These are phyloP conservation scores for Cladosporium sp. DNA, from an alignment of 2,329 filamentous ascomycete genomes.

Conservation along the genomic window DNA sequence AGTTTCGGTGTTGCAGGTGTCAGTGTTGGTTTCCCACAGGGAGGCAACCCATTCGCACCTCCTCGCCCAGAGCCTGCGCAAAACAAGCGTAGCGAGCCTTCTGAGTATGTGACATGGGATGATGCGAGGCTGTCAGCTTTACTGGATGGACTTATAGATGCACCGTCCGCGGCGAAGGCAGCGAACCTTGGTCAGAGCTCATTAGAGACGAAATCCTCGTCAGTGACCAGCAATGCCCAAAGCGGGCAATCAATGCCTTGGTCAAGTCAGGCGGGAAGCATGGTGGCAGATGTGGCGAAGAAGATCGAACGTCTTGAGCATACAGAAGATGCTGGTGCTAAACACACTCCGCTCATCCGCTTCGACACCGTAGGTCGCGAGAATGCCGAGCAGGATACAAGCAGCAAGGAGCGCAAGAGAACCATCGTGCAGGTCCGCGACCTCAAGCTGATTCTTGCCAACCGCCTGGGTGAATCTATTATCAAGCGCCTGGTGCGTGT, in stretches of 20 bases:
- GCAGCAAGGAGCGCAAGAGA: constrained; percentile 19
- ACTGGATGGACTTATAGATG: constrained; percentile 30
- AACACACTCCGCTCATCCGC: not conserved
- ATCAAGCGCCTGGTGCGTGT: constrained; percentile 65
- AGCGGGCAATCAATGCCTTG: not conserved
- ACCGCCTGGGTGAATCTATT: constrained; percentile 63
- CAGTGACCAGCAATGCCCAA: not conserved
- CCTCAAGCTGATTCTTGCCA: constrained; percentile 69
- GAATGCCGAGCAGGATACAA: not conserved
- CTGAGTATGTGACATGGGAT: constrained; percentile 22
- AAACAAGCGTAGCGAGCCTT: constrained; percentile 1
- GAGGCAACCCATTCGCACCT: constrained; percentile 4
- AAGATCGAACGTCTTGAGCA: not conserved
- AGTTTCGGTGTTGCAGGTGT: constrained; percentile 21
- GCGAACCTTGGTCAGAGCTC: not conserved
- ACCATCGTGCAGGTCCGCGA: constrained; percentile 70
- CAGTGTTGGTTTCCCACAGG: constrained; percentile 14
- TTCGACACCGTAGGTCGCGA: not conserved
- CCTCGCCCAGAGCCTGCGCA: not conserved
- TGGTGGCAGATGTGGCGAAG: not conserved
- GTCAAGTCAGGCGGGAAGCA: not conserved
- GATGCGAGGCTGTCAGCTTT: constrained; percentile 27
- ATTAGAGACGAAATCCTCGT: not conserved
- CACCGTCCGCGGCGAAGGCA: constrained; percentile 13
- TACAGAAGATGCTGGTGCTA: not conserved